Evolutionary conservation across 2,329 filamentous ascomycete species (phyloP).

Genomic region (Paracoccidioides lutzii): DNA sequence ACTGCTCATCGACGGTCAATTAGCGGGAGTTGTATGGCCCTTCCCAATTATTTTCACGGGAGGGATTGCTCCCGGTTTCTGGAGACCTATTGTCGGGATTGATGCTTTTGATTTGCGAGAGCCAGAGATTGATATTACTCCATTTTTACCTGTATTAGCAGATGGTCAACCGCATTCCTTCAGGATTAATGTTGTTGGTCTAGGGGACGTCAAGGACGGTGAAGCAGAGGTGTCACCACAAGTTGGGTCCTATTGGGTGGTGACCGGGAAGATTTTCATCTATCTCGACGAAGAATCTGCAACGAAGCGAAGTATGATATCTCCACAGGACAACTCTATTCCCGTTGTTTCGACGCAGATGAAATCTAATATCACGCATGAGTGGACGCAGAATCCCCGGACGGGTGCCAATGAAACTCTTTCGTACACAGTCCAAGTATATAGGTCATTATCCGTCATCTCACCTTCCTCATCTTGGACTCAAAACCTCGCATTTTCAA

Average conservation of each 20-base stretch:
- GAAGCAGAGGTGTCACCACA: constrained; percentile 39
- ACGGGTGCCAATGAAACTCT: constrained; percentile 49
- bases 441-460: constrained; percentile 42
- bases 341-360: constrained; percentile 13
- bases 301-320: constrained; percentile 12
- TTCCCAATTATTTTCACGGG: constrained; percentile 75
- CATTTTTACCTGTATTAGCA: constrained; percentile 57
- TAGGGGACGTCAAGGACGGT: constrained; percentile 43
- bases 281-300: constrained; percentile 46
- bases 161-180: constrained; percentile 55
- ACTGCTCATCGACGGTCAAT: constrained; percentile 55
- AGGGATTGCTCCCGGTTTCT: constrained; percentile 61
- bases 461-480: constrained; percentile 42
- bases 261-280: constrained; percentile 70
- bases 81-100: constrained; percentile 64
- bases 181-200: constrained; percentile 52
- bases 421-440: constrained; percentile 44
- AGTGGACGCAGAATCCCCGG: constrained; percentile 15
- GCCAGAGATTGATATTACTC: constrained; percentile 69
- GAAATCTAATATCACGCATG: background rate
- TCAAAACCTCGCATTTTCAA: constrained; percentile 46
- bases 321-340: constrained; percentile 8
- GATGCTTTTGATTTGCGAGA: constrained; percentile 69
- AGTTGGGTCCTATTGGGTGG: constrained; percentile 57
- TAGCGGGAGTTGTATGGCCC: constrained; percentile 68